phyloP scores from a whole-genome alignment of 495 filamentous ascomycete species.

The Aspergillus campestris region DNA sequence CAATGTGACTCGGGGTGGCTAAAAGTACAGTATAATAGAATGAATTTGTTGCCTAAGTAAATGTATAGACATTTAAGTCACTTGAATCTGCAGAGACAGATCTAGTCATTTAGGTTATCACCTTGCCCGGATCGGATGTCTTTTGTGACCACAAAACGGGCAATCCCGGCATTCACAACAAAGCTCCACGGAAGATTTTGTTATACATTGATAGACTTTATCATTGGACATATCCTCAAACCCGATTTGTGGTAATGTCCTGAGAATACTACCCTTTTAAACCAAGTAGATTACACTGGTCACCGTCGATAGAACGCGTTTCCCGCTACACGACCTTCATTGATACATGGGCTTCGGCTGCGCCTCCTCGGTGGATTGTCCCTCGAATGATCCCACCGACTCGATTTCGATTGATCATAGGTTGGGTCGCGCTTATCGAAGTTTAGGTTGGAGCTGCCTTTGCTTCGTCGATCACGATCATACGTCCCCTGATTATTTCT shows the following conservation, averaged over 20 bases:
- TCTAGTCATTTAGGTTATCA: too few species aligned
- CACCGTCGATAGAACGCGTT: constrained; percentile 9
- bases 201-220: too few species aligned
- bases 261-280: too few species aligned
- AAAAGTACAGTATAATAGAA: too few species aligned
- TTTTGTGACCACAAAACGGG: too few species aligned
- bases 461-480: constrained; percentile 20
- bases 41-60: too few species aligned
- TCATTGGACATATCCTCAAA: too few species aligned
- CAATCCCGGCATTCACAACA: too few species aligned
- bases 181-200: too few species aligned
- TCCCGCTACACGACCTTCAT: constrained; percentile 16
- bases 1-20: too few species aligned
- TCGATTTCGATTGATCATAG: constrained; percentile 6
- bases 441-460: constrained; percentile 10
- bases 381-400: constrained; percentile 24
- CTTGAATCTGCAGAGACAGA: neutral
- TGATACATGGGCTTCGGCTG: constrained; percentile 31
- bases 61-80: neutral
- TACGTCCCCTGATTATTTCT: constrained; percentile 17
- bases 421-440: constrained; percentile 16
- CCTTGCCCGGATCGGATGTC: too few species aligned
- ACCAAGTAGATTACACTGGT: neutral
- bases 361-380: constrained; percentile 26
- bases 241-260: too few species aligned